Evolutionary conservation across 2,329 filamentous ascomycete genomes (phyloP), one percentile per base, ranked within the genome.

Genomic region (Fusarium heterosporum): DNA sequence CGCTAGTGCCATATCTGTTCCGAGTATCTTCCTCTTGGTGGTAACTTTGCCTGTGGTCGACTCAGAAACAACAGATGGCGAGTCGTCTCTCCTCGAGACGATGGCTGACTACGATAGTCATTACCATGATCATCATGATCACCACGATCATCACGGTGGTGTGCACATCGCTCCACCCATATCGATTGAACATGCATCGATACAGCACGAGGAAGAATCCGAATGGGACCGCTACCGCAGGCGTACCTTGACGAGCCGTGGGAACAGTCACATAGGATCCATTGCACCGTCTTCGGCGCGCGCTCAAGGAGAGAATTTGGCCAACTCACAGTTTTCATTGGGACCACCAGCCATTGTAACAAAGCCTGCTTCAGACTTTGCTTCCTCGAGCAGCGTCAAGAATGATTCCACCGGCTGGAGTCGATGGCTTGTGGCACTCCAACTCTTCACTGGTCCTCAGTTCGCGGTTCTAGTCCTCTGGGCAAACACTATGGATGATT

Each of bases 31-130:
- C 64, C 80, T 98, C 3, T 83, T 99, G 6, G 95, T 95, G 1
- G 88, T 96, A 45, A 99, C 96, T 1, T 78, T 99, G 6, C 96
- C 96, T 1, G 93, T 99, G 1, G 92, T 97, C 8, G 95, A 98
- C 72, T 86, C 87, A 2, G 85, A 87, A 40, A 84, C 87, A 19
- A 83, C 85, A 9, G 85, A 88, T 6, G 74, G 74, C 8, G 71
- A 73, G 16, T 55, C 50, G 22, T 74, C 72, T 8, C n/a, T 70
- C 9, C 62, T 71, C 6, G 74, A 73, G 7, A 71, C 61, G 11
- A 48, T 75, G 8, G 59, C 74, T 11, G 79, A 81, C 25, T 71
- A 74, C 34, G 64, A 73, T 6, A 57, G 67, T 13, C 66, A 75
- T 42, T 32, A 36, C 16, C 57, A 40, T 9, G 55, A 58, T 9